Evolutionary conservation across 139 green algal species (phyloP).

Genomic region (Coccomyxa sp.): DNA sequence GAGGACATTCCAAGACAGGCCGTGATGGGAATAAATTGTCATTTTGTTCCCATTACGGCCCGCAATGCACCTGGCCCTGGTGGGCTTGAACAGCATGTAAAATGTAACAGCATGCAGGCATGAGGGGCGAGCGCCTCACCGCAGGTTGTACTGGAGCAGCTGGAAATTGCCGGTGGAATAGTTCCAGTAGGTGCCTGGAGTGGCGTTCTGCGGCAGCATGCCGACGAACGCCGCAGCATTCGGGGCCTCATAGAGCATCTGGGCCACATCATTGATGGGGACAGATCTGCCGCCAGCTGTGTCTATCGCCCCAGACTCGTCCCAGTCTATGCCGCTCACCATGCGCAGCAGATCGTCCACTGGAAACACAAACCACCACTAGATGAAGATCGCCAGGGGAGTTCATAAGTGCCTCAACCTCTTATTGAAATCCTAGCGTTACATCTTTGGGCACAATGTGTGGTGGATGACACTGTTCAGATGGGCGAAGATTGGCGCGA

Average conservation of each 20-base stretch:
- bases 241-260: neutral
- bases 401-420: too few relatives aligned
- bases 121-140: neutral
- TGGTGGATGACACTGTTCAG: too few relatives aligned
- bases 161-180: slow-evolving; percentile 1
- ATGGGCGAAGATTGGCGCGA: too few relatives aligned
- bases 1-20: too few relatives aligned
- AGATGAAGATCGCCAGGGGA: too few relatives aligned
- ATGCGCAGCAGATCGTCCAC: neutral
- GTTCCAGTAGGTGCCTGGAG: neutral
- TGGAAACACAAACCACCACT: neutral
- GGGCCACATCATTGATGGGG: neutral
- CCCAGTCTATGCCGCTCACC: neutral
- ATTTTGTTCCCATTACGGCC: too few relatives aligned
- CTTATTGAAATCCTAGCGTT: too few relatives aligned
- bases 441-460: too few relatives aligned
- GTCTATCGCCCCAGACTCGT: neutral
- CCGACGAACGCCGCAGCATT: neutral
- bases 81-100: too few relatives aligned
- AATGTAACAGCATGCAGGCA: too few relatives aligned
- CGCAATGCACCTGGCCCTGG: too few relatives aligned
- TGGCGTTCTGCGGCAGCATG: neutral
- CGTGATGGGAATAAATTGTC: too few relatives aligned
- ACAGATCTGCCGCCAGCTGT: neutral
- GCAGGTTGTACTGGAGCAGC: neutral